Conservation (phyloP, 2,329 filamentous ascomycete genomes). For the Fusarium chaquense region DNA sequence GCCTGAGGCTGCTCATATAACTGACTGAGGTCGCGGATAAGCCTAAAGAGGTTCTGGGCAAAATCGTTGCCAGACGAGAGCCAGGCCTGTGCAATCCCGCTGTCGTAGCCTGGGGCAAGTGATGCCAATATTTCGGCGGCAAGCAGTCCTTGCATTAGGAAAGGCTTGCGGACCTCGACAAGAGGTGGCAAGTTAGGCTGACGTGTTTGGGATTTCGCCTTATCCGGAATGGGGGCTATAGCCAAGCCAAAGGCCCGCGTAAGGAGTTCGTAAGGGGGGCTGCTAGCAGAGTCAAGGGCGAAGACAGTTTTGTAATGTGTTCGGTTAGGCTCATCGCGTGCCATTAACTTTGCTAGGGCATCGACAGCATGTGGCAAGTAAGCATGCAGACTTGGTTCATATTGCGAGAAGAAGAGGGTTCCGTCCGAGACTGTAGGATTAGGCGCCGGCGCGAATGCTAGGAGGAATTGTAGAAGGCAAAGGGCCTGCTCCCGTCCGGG, state of each 20-base stretch:
- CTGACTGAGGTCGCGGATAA: conserved; percentile 78
- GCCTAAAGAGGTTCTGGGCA: conserved; percentile 79
- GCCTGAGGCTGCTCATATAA: conserved; percentile 66
- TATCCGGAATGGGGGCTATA: conserved; percentile 85
- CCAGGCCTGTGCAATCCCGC: conserved; percentile 80
- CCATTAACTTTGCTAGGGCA: conserved; percentile 88
- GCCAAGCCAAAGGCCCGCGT: conserved; percentile 89
- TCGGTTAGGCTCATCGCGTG: conserved; percentile 92
- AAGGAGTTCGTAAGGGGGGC: conserved; percentile 80
- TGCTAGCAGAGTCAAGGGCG: conserved; percentile 73
- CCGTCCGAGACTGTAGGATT: conserved; percentile 69
- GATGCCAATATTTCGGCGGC: conserved; percentile 89
- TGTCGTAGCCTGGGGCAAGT: conserved; percentile 78
- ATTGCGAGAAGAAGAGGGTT: conserved; percentile 80
- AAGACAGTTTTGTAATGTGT: conserved; percentile 87
- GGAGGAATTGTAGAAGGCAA: conserved; percentile 86
- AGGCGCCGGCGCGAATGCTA: conserved; percentile 88
- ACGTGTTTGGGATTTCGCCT: conserved; percentile 63
- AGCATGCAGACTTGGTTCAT: conserved; percentile 83
- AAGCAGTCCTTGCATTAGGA: conserved; percentile 91
- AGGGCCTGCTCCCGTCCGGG: conserved; percentile 88
- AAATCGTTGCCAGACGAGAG: conserved; percentile 86
- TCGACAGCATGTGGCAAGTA: conserved; percentile 93
- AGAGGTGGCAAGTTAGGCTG: conserved; percentile 72
- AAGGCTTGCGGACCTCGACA: conserved; percentile 86